Evolutionary conservation across 2,329 filamentous ascomycete genomes (phyloP).

Genomic region (Penicillium sp.): DNA sequence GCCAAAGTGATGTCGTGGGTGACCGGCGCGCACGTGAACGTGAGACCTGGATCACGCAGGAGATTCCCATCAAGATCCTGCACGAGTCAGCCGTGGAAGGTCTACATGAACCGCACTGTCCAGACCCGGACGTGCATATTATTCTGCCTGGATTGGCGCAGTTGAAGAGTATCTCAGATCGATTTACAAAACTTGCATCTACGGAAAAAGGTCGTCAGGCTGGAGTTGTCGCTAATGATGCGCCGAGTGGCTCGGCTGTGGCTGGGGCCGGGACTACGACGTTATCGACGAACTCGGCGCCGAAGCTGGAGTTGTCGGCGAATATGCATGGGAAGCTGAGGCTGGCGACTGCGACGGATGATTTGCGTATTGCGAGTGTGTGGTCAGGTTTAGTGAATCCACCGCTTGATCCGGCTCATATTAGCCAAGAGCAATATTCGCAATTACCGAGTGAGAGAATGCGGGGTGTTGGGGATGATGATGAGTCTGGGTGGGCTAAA

Average conservation of each 20-base stretch:
- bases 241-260: constrained; percentile 24
- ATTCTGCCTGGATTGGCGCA: constrained; percentile 82
- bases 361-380: constrained; percentile 76
- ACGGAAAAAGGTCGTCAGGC: constrained; percentile 27
- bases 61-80: constrained; percentile 91
- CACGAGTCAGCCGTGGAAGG: constrained; percentile 79
- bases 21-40: constrained; percentile 63
- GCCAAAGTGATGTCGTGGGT: constrained; percentile 39
- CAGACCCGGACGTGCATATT: constrained; percentile 92
- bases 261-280: constrained; percentile 38
- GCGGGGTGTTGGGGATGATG: constrained; percentile 61
- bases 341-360: constrained; percentile 77
- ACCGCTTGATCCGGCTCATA: constrained; percentile 73
- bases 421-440: constrained; percentile 63
- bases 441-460: constrained; percentile 81
- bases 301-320: constrained; percentile 80
- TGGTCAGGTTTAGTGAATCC: constrained; percentile 89
- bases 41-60: constrained; percentile 90
- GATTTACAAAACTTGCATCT: constrained; percentile 81
- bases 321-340: constrained; percentile 91
- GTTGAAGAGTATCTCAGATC: constrained; percentile 89
- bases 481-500: constrained; percentile 80
- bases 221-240: constrained; percentile 22
- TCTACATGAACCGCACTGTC: constrained; percentile 87
- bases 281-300: constrained; percentile 28